A percentile compares a stretch with the other conserved stretches of the same genome.
phyloP scores from a whole-genome alignment of 2,329 filamentous ascomycete species.

The Pyrenophora seminiperda region DNA sequence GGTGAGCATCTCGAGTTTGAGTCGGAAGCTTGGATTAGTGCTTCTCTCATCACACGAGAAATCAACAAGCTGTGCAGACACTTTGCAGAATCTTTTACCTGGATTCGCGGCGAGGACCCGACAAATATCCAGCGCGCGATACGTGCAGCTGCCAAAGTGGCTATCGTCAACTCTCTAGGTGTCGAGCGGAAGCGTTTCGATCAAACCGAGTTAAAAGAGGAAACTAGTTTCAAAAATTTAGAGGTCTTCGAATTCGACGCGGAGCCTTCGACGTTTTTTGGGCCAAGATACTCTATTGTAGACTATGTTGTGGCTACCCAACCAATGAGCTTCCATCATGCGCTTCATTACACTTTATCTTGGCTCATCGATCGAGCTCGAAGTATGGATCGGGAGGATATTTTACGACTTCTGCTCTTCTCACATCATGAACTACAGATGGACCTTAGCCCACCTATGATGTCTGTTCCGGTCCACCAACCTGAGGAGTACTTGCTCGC shows the following conservation, averaged over 20 bases:
- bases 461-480: slow-evolving; percentile 61
- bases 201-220: slow-evolving; percentile 84
- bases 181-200: slow-evolving; percentile 85
- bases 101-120: slow-evolving; percentile 67
- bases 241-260: slow-evolving; percentile 79
- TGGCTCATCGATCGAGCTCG: slow-evolving; percentile 94
- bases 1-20: slow-evolving; percentile 98
- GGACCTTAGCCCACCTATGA: slow-evolving; percentile 64
- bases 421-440: slow-evolving; percentile 71
- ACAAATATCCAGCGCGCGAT: slow-evolving; percentile 72
- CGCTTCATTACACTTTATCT: slow-evolving; percentile 91
- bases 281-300: slow-evolving; percentile 64
- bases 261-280: slow-evolving; percentile 34
- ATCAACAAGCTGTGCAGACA: slow-evolving; percentile 91
- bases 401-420: slow-evolving; percentile 73
- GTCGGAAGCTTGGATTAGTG: slow-evolving; percentile 96
- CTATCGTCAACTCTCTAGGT: slow-evolving; percentile 88
- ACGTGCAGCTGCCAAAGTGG: slow-evolving; percentile 75
- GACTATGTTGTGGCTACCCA: slow-evolving; percentile 88
- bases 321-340: slow-evolving; percentile 95
- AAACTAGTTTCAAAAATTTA: slow-evolving; percentile 79
- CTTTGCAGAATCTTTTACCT: slow-evolving; percentile 83
- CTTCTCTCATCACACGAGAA: slow-evolving; percentile 90
- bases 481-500: slow-evolving; percentile 83
- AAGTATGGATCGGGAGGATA: slow-evolving; percentile 68